Evolutionary conservation across 345 rosid genomes (phyloP).

Genomic region (Sonneratia caseolaris): DNA sequence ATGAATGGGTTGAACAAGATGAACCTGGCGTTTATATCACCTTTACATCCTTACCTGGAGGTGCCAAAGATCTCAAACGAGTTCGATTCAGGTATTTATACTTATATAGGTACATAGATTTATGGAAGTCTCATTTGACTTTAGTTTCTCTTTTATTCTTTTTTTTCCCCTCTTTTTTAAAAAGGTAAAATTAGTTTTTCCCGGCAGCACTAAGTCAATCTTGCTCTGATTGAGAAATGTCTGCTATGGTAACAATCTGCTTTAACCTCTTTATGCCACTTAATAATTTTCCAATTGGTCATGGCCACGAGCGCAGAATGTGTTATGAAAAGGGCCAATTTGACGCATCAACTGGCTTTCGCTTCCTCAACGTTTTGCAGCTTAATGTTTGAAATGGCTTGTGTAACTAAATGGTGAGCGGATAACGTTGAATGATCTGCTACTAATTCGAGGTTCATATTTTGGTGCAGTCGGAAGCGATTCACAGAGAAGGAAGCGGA

Average conservation of each 20-base stretch:
- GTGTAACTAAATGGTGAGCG: too few relatives aligned
- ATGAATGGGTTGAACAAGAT: constrained; percentile 96
- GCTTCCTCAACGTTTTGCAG: not conserved
- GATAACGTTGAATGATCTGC: not conserved
- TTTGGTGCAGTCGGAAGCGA: constrained; percentile 66
- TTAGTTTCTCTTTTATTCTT: not conserved
- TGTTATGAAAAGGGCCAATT: not conserved
- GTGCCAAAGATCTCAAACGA: constrained; percentile 87
- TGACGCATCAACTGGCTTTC: not conserved
- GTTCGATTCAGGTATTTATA: constrained; percentile 84
- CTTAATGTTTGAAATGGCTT: not conserved
- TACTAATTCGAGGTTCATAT: not conserved
- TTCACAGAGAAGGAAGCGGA: constrained; percentile 95
- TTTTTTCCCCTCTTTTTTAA: not conserved
- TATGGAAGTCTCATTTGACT: not conserved
- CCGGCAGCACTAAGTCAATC: not conserved
- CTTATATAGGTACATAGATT: not conserved
- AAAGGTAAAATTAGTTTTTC: not conserved
- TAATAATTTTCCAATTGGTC: not conserved
- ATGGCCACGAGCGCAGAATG: not conserved
- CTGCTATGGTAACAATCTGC: not conserved
- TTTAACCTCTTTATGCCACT: too few relatives aligned
- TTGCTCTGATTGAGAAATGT: not conserved
- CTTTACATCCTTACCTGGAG: constrained; percentile 75
- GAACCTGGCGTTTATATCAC: constrained; percentile 97